These are phyloP conservation scores for Hypoxylon cercidicola DNA, from an alignment of 495 filamentous ascomycete genomes.

Conservation along the genomic window DNA sequence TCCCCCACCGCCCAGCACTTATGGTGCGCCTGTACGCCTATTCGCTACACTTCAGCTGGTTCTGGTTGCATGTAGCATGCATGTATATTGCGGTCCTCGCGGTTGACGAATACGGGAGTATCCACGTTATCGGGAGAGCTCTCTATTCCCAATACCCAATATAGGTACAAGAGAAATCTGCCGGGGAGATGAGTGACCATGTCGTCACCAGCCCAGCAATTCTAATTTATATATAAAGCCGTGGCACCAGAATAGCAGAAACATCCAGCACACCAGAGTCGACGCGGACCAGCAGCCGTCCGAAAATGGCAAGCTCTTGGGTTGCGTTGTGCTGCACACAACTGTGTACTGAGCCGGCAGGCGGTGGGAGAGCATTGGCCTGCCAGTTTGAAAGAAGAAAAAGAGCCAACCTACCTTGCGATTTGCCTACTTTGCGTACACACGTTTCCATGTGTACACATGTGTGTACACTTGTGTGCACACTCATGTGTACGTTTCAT, in stretches of 20 bases:
- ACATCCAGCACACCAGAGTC: not conserved
- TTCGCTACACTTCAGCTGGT: conserved; percentile 4
- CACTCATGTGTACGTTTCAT: conserved; percentile 21
- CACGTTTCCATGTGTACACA: conserved; percentile 6
- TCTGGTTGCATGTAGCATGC: conserved; percentile 7
- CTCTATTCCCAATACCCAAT: conserved; percentile 6
- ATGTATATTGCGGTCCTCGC: conserved; percentile 30
- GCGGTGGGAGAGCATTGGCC: conserved; percentile 13
- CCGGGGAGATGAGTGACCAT: conserved; percentile 25
- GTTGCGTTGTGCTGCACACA: conserved; percentile 29
- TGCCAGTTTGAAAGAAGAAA: conserved; percentile 18
- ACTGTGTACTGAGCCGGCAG: conserved; percentile 17
- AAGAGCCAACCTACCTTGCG: conserved; percentile 16
- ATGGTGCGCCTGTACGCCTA: not conserved
- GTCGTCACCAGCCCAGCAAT: conserved; percentile 36
- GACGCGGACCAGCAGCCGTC: conserved; percentile 21
- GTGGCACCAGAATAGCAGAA: too few species aligned
- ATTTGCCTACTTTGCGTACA: not conserved
- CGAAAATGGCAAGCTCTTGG: conserved; percentile 28
- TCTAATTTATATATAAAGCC: conserved; percentile 15
- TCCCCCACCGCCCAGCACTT: conserved; percentile 26
- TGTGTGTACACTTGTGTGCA: not conserved
- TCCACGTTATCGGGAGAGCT: conserved; percentile 35
- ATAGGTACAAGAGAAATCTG: conserved; percentile 2
- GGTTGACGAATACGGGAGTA: conserved; percentile 37